A percentile compares a stretch with the other conserved stretches of the same genome.
These are phyloP conservation scores for Erysimum cheiri DNA, from an alignment of 441 rosid species.

Conservation along the genomic window DNA sequence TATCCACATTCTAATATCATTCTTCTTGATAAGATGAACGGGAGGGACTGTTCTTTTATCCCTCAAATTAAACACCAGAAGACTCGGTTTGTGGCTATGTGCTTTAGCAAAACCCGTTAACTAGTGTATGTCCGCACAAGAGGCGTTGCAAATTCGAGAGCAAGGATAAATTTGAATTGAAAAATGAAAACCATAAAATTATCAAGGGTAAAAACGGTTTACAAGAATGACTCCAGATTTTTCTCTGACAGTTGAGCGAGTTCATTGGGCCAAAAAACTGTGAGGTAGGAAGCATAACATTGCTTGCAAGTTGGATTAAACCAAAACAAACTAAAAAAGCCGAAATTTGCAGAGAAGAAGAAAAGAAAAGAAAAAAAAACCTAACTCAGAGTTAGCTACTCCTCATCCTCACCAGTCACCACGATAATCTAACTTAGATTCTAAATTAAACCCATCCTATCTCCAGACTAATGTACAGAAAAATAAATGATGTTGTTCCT, in stretches of 20 bases:
- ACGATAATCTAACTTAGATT: slow-evolving; percentile 31
- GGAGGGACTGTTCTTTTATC: slow-evolving; percentile 2
- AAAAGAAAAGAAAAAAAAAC: not conserved
- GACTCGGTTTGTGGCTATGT: not conserved
- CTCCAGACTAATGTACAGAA: slow-evolving; percentile 40
- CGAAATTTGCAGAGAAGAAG: slow-evolving; percentile 23
- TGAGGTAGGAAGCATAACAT: slow-evolving; percentile 27
- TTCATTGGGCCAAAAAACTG: slow-evolving; percentile 1
- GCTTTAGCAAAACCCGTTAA: not conserved
- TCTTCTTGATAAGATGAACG: slow-evolving; percentile 2
- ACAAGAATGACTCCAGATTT: slow-evolving; percentile 5
- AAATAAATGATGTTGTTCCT: slow-evolving; percentile 25
- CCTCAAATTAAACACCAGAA: not conserved
- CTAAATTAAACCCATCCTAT: slow-evolving; percentile 34
- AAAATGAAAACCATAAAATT: not conserved
- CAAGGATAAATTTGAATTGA: not conserved
- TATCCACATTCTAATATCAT: not conserved
- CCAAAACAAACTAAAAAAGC: not conserved
- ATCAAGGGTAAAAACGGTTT: not conserved
- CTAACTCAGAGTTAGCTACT: slow-evolving; percentile 34
- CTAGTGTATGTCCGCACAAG: not conserved
- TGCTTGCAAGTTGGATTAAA: slow-evolving; percentile 23
- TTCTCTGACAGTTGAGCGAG: not conserved
- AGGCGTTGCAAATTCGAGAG: not conserved
- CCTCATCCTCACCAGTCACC: slow-evolving; percentile 27